Conservation (phyloP, 768 basidiomycete species). For the Infundibulicybe gibba region DNA sequence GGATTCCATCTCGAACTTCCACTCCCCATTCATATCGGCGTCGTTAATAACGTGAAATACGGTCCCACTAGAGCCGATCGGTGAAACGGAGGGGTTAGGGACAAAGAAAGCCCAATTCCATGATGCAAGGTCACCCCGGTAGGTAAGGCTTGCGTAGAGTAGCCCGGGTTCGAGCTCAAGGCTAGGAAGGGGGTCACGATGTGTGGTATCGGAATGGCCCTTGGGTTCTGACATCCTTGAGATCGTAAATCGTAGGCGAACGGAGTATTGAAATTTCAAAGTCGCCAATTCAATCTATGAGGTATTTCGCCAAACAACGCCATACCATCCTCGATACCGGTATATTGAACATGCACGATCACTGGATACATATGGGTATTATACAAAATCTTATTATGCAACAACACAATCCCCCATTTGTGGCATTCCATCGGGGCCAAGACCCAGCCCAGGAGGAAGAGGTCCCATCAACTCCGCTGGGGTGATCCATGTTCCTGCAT, state of each 20-base stretch:
- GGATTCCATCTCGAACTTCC: conserved; percentile 36
- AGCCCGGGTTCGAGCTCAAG: conserved; percentile 32
- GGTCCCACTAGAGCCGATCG: conserved; percentile 40
- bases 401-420: too few relatives aligned
- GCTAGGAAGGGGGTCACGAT: neutral
- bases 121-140: conserved; percentile 40
- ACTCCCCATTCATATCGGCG: conserved; percentile 19
- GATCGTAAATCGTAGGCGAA: neutral
- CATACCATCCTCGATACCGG: too few relatives aligned
- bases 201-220: neutral
- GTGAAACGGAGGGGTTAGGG: conserved; percentile 31
- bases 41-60: conserved; percentile 39
- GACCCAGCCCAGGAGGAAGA: conserved; percentile 63
- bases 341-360: too few relatives aligned
- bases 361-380: too few relatives aligned
- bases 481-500: conserved; percentile 80
- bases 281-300: too few relatives aligned
- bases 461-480: conserved; percentile 83
- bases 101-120: conserved; percentile 52
- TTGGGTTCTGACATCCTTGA: neutral
- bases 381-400: too few relatives aligned
- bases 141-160: conserved; percentile 42
- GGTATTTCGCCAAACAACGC: too few relatives aligned
- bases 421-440: too few relatives aligned
- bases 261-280: too few relatives aligned